Percentiles rank a stretch among this genome's conserved stretches.
Conservation (phyloP, 495 filamentous ascomycete species). For the Staphylotrichum tortipilum region DNA sequence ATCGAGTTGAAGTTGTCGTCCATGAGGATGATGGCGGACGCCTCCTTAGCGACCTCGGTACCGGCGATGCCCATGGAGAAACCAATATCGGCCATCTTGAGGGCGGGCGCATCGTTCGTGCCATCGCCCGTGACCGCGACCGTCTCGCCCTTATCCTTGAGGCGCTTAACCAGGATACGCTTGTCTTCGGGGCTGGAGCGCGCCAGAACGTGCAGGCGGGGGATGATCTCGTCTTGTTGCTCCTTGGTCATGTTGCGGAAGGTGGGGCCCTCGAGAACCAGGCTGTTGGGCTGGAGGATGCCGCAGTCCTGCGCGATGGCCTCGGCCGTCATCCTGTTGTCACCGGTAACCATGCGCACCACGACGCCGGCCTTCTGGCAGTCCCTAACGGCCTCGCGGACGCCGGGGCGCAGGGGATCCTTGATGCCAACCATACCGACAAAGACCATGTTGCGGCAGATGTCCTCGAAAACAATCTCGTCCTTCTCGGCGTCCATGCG, state of each 20-base stretch:
- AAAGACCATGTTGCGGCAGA: conserved; percentile 65
- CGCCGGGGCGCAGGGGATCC: conserved; percentile 76
- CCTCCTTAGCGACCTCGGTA: conserved; percentile 90
- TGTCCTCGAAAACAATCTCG: conserved; percentile 66
- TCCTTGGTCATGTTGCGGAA: conserved; percentile 68
- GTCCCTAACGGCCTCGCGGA: conserved; percentile 61
- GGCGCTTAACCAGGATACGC: conserved; percentile 62
- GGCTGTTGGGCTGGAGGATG: conserved; percentile 62
- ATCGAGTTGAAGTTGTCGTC: conserved; percentile 87
- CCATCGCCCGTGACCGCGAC: conserved; percentile 85
- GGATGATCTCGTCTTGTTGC: conserved; percentile 64
- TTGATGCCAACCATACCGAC: conserved; percentile 78
- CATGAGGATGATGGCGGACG: conserved; percentile 83
- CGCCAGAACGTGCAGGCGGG: conserved; percentile 71
- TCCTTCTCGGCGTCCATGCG: conserved; percentile 59
- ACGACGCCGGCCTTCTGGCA: conserved; percentile 73
- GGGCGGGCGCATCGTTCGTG: conserved; percentile 81
- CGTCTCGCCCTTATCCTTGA: conserved; percentile 69
- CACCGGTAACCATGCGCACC: conserved; percentile 86
- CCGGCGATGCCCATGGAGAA: conserved; percentile 91
- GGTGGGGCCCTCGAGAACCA: conserved; percentile 75
- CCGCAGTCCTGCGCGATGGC: conserved; percentile 80
- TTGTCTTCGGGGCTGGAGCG: conserved; percentile 87
- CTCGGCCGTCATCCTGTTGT: conserved; percentile 72
- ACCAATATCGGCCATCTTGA: conserved; percentile 79